Base-by-base conservation (phyloP, 2,329 filamentous ascomycete genomes). In the Paracoccidioides brasiliensis region DNA sequence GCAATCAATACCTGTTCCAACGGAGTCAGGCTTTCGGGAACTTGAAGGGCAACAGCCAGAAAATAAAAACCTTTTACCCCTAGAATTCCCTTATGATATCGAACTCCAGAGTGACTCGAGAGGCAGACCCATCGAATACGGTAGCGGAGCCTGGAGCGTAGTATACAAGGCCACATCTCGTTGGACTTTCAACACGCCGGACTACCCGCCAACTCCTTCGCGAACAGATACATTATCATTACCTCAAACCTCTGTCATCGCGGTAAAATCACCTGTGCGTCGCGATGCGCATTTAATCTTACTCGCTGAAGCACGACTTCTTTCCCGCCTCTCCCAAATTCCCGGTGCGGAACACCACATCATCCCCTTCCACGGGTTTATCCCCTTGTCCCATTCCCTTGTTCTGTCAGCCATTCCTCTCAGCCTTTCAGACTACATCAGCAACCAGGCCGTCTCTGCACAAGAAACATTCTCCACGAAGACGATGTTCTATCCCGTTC, bases 91-190 rank as follows among this genome's bases (percentile, higher is more conserved):
- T 3, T 65, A 67, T 10, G 65, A 67, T n/a, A 52, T 73, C 9
- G 66, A 72, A 51, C 60, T 68, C 15, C 64, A 64, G 22, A 57
- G 44, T 5, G 66, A 68, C 53, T 43, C 54, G 1, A 56, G 60
- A n/a, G 67, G 66, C 14, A 62, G 61, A 12, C 64, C 62, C 6
- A 52, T 71, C 15, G 68, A 73, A 54, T 75, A 72, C 53, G 75
- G 74, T 30, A 67, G 66, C 41, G 75, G 75, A 30, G 73, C 68
- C 15, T 77, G 74, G 74, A 76, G 74, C 58, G 69, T 68, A 15
- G 75, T 77, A 15, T 75, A 73, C 62, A 72, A 70, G 58, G 75
- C 73, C 9, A 64, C 58, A 4, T 64, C 66, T 10, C 62, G 52
- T 22, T 57, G 56, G 15, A 38, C 60, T 40, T 42, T 56, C n/a